These are phyloP conservation scores for Brasenia schreberi DNA, from an alignment of 164 flowering plant species.

Conservation along the genomic window DNA sequence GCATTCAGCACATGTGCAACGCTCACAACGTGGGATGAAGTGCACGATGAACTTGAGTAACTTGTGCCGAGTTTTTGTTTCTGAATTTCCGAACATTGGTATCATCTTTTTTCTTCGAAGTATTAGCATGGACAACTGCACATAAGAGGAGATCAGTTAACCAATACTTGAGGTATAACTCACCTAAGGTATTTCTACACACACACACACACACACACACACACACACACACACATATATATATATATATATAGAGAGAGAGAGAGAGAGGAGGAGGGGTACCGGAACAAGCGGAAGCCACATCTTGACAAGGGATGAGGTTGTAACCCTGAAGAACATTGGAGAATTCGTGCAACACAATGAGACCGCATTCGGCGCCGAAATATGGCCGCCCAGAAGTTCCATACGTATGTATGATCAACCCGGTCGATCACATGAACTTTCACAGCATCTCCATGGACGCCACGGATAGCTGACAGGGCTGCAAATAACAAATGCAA, in stretches of 20 bases:
- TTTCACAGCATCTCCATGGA: conserved; percentile 20
- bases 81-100: conserved; percentile 15
- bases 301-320: conserved; percentile 34
- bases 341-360: conserved; percentile 49
- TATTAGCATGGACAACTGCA: conserved; percentile 35
- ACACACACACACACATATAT: no score
- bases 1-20: conserved; percentile 43
- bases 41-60: conserved; percentile 29
- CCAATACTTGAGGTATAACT: neutral
- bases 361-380: conserved; percentile 30
- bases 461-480: conserved; percentile 24
- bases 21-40: conserved; percentile 37
- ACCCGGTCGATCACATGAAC: conserved; percentile 49
- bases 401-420: conserved; percentile 48
- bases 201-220: no score
- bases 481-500: conserved; percentile 15
- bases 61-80: conserved; percentile 18
- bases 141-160: neutral
- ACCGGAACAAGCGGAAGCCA: conserved; percentile 52
- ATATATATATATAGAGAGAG: neutral
- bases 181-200: neutral
- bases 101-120: conserved; percentile 28
- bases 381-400: conserved; percentile 48
- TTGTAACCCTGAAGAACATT: conserved; percentile 46
- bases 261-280: conserved; percentile 1